Conservation (phyloP, 352 stramenopile genomes). For the Phytophthora sp. region DNA sequence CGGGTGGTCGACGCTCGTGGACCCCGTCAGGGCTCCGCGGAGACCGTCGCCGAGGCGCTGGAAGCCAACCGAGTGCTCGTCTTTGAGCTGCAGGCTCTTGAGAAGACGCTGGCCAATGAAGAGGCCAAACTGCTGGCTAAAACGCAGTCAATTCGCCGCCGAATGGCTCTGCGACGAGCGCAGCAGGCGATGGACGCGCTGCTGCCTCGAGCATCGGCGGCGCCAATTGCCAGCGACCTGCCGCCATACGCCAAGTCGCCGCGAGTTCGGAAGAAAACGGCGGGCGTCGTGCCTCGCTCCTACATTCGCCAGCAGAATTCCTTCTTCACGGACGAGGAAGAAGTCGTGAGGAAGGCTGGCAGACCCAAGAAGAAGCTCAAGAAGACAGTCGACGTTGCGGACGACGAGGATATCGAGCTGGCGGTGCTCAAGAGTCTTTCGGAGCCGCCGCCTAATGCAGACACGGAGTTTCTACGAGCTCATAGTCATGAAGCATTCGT, state of each 20-base stretch:
- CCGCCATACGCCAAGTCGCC: conserved; percentile 32
- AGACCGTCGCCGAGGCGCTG: conserved; percentile 32
- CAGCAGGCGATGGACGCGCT: conserved; percentile 56
- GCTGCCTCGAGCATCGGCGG: conserved; percentile 4
- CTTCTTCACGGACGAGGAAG: conserved; percentile 64
- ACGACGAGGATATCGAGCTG: conserved; percentile 5
- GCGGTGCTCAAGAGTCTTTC: conserved; percentile 3
- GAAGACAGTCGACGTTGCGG: conserved; percentile 1
- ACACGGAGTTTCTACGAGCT: conserved; percentile 54
- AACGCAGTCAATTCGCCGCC: conserved; percentile 55
- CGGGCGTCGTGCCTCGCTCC: conserved; percentile 48
- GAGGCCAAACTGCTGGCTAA: conserved; percentile 42
- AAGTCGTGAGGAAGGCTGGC: conserved; percentile 18
- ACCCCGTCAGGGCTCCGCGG: conserved; percentile 4
- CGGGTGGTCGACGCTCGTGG: neutral
- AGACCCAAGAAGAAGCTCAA: conserved; percentile 40
- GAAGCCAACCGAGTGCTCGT: conserved; percentile 52
- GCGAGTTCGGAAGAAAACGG: conserved; percentile 1
- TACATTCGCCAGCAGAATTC: conserved; percentile 64
- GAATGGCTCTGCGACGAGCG: conserved; percentile 55
- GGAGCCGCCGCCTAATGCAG: conserved; percentile 56
- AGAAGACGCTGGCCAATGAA: conserved; percentile 37
- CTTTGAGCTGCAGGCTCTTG: conserved; percentile 41
- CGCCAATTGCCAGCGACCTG: neutral
- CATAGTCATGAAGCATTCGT: conserved; percentile 70